Base-by-base conservation (phyloP, 805 yeast genomes). In the Nakazawaea ambrosiae region DNA sequence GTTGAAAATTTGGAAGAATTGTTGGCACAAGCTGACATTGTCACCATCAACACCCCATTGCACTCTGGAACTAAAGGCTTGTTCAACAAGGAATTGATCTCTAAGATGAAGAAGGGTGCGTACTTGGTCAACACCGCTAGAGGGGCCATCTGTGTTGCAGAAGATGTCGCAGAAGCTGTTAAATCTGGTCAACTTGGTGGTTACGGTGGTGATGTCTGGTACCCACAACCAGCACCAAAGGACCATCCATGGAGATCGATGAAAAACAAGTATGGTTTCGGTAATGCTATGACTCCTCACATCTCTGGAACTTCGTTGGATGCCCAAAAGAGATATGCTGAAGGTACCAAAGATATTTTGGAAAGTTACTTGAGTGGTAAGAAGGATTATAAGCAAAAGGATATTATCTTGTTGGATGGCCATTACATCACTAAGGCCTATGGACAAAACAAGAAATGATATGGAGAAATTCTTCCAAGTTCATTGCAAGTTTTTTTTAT, bases 161-260 rank as follows among this genome's bases (percentile, higher is more conserved):
- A 81, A 51, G 92, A 78, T 48, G 82, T 83, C 45, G 88, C 86
- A 0, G 88, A 68, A 11, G 90, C 90, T 1, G 71, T 83, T 27
- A 54, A 66, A 38, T 61, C 75, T 27, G 92, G 92, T 34, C 79
- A 78, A 49, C 55, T 83, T 34, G 66, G 80, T 50, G 90, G 89
- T 36, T 83, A 82, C 54, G 92, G 89, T 50, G 92, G 90, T 49
- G 92, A 83, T 58, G 92, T 83, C 36, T 82, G 90, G 87, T 71
- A 52, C 65, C 81, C 80, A n/a, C 94, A 83, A 60, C 94, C 94
- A 30, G 84, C 90, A 20, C 87, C 88, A 45, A 62, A 65, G 38
- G 70, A 69, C 56, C 88, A 81, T 53, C 88, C 88, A 47, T 83
- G 92, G 92, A 70, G 87, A 67, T 39, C 65, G 9, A 72, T 81